Conservation (phyloP, 2,329 filamentous ascomycete species). For the Calcarisporium arbuscula region DNA sequence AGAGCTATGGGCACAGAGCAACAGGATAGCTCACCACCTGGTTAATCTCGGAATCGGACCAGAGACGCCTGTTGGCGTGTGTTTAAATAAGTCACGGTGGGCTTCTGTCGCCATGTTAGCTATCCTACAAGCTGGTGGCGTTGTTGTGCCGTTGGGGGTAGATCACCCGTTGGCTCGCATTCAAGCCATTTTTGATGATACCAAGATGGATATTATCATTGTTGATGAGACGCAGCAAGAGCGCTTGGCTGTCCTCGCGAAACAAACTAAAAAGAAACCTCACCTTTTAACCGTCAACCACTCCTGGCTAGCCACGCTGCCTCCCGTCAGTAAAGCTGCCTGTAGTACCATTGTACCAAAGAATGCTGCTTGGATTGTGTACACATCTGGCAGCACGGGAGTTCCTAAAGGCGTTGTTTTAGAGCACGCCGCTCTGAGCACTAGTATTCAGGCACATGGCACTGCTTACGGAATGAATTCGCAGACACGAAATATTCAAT, state of each 20-base stretch:
- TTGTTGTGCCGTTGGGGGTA: slow-evolving; percentile 11
- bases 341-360: not conserved
- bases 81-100: slow-evolving; percentile 22
- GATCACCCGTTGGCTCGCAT: slow-evolving; percentile 1
- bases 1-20: slow-evolving; percentile 1
- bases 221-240: no score
- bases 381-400: slow-evolving; percentile 12
- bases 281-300: no score
- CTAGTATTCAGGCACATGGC: not conserved
- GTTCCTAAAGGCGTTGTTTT: slow-evolving; percentile 11
- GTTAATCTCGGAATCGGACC: slow-evolving; percentile 33
- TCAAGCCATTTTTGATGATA: not conserved
- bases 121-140: slow-evolving; percentile 13
- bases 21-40: slow-evolving; percentile 6
- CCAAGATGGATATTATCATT: no score
- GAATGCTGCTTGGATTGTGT: slow-evolving; percentile 9
- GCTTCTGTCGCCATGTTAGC: slow-evolving; percentile 14
- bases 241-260: no score
- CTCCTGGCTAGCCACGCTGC: no score
- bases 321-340: no score
- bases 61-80: slow-evolving; percentile 47
- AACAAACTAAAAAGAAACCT: no score
- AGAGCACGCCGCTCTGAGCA: slow-evolving; percentile 5
- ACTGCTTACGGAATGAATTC: not conserved
- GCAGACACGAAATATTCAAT: slow-evolving; percentile 5